These are phyloP conservation scores for Blastobotrys persicus DNA, from an alignment of 1,139 yeast genomes.

Conservation along the genomic window DNA sequence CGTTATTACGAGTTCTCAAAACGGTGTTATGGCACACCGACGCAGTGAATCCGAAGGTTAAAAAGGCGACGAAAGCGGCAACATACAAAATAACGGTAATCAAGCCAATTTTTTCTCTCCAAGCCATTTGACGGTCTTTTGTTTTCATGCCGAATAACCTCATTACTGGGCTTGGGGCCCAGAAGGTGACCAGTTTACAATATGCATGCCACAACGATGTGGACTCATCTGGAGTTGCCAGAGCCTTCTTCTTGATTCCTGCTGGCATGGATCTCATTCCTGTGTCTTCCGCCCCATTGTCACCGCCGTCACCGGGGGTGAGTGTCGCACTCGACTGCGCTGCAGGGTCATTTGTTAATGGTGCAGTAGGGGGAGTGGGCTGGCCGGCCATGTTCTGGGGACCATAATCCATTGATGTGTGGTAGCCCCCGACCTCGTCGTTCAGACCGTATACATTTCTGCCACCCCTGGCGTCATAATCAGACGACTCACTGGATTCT, in stretches of 20 bases:
- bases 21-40: conserved; percentile 67
- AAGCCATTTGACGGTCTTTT: conserved; percentile 83
- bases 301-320: conserved; percentile 12
- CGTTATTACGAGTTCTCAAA: conserved; percentile 55
- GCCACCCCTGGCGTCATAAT: conserved; percentile 40
- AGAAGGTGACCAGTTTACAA: conserved; percentile 77
- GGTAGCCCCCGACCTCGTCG: conserved; percentile 46
- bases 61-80: conserved; percentile 77
- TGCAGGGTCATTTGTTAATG: conserved; percentile 4
- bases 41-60: conserved; percentile 88
- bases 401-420: conserved; percentile 16
- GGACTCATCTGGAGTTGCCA: conserved; percentile 23
- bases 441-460: conserved; percentile 58
- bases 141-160: conserved; percentile 73
- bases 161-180: conserved; percentile 84
- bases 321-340: conserved; percentile 11
- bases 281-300: background rate
- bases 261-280: conserved; percentile 4
- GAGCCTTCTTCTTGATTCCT: conserved; percentile 6
- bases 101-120: conserved; percentile 94
- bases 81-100: conserved; percentile 68
- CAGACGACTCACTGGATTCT: conserved; percentile 16
- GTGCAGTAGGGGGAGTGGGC: conserved; percentile 13
- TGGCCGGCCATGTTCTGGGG: conserved; percentile 18
- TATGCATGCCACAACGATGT: conserved; percentile 77